Evolutionary conservation across 768 basidiomycete genomes (phyloP), one percentile per base, ranked within the genome.

Genomic region (Termitomyces sp.): DNA sequence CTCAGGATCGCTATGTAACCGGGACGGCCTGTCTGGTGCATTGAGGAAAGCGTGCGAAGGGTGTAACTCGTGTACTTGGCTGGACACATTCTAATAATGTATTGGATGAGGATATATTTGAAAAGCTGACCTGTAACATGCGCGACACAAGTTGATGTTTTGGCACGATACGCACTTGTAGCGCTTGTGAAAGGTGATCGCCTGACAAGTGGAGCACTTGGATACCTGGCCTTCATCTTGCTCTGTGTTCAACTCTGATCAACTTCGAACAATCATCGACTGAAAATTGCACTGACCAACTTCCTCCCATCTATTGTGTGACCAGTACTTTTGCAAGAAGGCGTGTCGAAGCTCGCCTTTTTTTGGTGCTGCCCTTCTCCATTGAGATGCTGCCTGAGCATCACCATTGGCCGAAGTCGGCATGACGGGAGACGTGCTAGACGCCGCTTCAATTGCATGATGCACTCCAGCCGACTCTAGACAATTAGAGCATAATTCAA

Each of bases 41-140:
- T 84, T 81, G 20, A 96, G 76, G 79, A 96, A 97, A 2, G 90
- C 86, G 68, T 98, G 94, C 0, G 85, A 83, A 1, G 95, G 96
- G 68, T 98, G 95, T 16, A 96, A 84, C 67, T 95, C 92, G 65
- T 96, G 92, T 12, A 95, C 94, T 75, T 92, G 87, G 69, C 94
- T 94, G 63, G 51, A 58, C 36, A 45, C 38, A 45, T 22, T 50
- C 16, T 53, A 66, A 59, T 18, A 52, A 8, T 52, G 13, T 2
- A 8, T 39, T 36, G 22, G 45, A 40, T 59, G 12, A 60, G 13
- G 28, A 52, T 44, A 36, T 35, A 54, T 50, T 16, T 18, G n/a
- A 24, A 22, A 49, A 49, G 63, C 76, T 62, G 54, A 92, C 93
- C 90, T 84, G 71, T 91, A 95, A 68, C 92, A 94, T 0, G 87